Conservation (phyloP, 352 stramenopile species). For the Phytophthora brassicae region DNA sequence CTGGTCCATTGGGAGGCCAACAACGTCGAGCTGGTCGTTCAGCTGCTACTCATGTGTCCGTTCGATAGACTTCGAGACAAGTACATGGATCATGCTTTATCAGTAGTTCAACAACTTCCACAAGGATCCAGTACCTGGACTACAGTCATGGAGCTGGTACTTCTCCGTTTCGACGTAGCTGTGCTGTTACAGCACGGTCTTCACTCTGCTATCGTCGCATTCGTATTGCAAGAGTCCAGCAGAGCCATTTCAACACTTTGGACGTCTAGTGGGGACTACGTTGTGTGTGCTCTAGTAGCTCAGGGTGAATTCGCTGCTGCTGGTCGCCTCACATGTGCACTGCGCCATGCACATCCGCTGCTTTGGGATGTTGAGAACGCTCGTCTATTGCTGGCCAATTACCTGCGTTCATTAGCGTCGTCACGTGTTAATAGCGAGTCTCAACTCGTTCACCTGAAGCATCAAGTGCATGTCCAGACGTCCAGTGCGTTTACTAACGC, state of each 20-base stretch:
- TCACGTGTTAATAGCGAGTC: slow-evolving; percentile 1
- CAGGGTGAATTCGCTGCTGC: slow-evolving; percentile 50
- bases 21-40: slow-evolving; percentile 36
- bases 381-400: slow-evolving; percentile 58
- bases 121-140: slow-evolving; percentile 20
- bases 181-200: slow-evolving; percentile 44
- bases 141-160: slow-evolving; percentile 45
- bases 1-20: slow-evolving; percentile 36
- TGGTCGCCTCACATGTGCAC: slow-evolving; percentile 48
- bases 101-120: slow-evolving; percentile 12
- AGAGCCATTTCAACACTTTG: slow-evolving; percentile 28
- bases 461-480: slow-evolving; percentile 36
- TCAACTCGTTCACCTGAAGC: slow-evolving; percentile 18
- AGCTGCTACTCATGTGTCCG: slow-evolving; percentile 62
- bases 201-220: slow-evolving; percentile 42
- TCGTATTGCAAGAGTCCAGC: slow-evolving; percentile 28
- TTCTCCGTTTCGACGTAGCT: slow-evolving; percentile 64
- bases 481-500: slow-evolving; percentile 24
- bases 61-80: slow-evolving; percentile 50
- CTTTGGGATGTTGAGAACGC: slow-evolving; percentile 74
- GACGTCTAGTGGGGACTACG: slow-evolving; percentile 66
- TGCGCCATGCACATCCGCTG: slow-evolving; percentile 60
- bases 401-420: slow-evolving; percentile 39
- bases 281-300: slow-evolving; percentile 62
- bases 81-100: slow-evolving; percentile 36